Conservation (phyloP, 1,139 yeast species). For the Suhomyces guaymorum region DNA sequence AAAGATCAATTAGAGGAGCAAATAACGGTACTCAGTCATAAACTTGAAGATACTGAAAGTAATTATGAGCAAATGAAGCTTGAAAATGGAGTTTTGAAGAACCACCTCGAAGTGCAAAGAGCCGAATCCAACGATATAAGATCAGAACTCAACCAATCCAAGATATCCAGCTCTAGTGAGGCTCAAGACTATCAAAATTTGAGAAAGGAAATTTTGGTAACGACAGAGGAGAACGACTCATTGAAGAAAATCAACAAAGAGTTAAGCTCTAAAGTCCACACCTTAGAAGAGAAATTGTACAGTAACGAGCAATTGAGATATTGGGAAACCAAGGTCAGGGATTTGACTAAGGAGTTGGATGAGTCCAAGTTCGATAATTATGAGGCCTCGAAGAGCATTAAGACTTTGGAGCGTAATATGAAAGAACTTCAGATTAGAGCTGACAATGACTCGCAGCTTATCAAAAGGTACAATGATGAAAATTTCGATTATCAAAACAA, state of each 20-base stretch:
- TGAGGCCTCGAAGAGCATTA: constrained; percentile 34
- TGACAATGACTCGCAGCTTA: constrained; percentile 38
- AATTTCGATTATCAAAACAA: constrained; percentile 50
- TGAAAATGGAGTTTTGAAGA: constrained; percentile 35
- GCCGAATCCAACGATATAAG: constrained; percentile 35
- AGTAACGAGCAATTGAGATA: constrained; percentile 47
- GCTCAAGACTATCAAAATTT: constrained; percentile 39
- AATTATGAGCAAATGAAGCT: constrained; percentile 34
- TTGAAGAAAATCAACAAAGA: constrained; percentile 39
- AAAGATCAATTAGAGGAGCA: constrained; percentile 50
- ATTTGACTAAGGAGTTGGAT: constrained; percentile 34
- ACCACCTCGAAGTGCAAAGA: constrained; percentile 39
- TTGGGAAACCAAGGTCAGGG: constrained; percentile 44
- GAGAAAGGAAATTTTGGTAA: constrained; percentile 40
- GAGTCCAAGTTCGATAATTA: constrained; percentile 31
- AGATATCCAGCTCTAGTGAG: constrained; percentile 32
- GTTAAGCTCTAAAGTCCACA: constrained; percentile 33
- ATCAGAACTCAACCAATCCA: constrained; percentile 39
- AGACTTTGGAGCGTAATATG: constrained; percentile 34
- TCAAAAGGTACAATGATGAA: constrained; percentile 49
- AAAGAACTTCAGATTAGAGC: constrained; percentile 40
- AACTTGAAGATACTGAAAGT: constrained; percentile 45
- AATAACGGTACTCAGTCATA: constrained; percentile 43
- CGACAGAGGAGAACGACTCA: constrained; percentile 46
- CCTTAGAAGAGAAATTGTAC: constrained; percentile 45